Conservation (phyloP, 2,329 filamentous ascomycete species). For the Aspergillus sp. region DNA sequence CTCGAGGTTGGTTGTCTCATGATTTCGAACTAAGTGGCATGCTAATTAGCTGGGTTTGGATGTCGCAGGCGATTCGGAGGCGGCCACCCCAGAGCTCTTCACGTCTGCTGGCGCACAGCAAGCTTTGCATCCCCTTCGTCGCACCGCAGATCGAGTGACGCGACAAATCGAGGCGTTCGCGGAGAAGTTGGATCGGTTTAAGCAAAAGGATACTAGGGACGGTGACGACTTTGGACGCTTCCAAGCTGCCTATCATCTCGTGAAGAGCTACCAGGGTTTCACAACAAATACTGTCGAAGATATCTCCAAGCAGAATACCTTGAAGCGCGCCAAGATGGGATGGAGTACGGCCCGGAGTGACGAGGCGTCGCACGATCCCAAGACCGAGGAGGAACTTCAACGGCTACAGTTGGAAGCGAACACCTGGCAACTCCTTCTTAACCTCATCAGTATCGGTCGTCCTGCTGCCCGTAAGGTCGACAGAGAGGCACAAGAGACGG, state of each 20-base stretch:
- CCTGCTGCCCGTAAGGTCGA: slow-evolving; percentile 35
- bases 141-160: slow-evolving; percentile 60
- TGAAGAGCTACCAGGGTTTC: slow-evolving; percentile 55
- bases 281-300: slow-evolving; percentile 45
- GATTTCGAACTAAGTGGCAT: not conserved
- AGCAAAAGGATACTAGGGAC: slow-evolving; percentile 42
- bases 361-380: slow-evolving; percentile 12
- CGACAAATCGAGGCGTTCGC: slow-evolving; percentile 84
- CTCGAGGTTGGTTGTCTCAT: slow-evolving; percentile 8
- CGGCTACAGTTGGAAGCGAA: slow-evolving; percentile 75
- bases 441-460: slow-evolving; percentile 65
- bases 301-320: slow-evolving; percentile 31
- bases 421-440: slow-evolving; percentile 78
- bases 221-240: slow-evolving; percentile 48
- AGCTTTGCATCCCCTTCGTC: slow-evolving; percentile 52
- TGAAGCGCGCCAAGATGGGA: slow-evolving; percentile 30
- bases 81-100: slow-evolving; percentile 26
- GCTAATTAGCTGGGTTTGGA: slow-evolving; percentile 6
- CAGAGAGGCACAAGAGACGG: slow-evolving; percentile 32
- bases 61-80: slow-evolving; percentile 11
- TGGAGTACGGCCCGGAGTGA: slow-evolving; percentile 19
- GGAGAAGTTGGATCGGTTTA: slow-evolving; percentile 69
- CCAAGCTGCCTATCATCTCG: slow-evolving; percentile 59
- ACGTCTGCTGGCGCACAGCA: slow-evolving; percentile 43
- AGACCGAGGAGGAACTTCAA: slow-evolving; percentile 32